phyloP scores from a whole-genome alignment of 1,284 basidiomycete genomes.

The Chalciporus sp. region DNA sequence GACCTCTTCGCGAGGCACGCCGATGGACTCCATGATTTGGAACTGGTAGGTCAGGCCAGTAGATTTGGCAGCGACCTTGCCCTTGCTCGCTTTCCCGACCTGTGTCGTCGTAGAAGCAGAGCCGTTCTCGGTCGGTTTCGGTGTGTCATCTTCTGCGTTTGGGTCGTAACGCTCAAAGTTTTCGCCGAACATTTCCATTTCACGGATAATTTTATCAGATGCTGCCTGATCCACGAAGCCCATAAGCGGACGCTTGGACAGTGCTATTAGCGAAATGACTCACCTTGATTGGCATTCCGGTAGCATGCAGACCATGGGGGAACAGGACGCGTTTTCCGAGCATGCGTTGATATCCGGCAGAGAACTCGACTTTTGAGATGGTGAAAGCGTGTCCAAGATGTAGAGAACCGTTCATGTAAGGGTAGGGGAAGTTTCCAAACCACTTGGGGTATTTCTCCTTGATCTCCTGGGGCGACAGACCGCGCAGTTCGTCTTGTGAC shows the following conservation, averaged over 20 bases:
- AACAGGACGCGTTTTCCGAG: constrained; percentile 94
- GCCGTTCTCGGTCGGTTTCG: constrained; percentile 40
- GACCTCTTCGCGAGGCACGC: constrained; percentile 87
- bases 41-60: constrained; percentile 97
- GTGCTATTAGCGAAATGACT: constrained; percentile 30
- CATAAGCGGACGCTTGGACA: background rate
- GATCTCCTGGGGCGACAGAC: constrained; percentile 65
- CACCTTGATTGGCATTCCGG: constrained; percentile 99
- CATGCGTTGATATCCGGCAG: constrained; percentile 95
- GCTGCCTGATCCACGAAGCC: constrained; percentile 61
- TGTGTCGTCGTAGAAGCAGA: constrained; percentile 43
- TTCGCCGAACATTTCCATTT: constrained; percentile 94
- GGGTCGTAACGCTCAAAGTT: constrained; percentile 80
- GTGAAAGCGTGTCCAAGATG: constrained; percentile 99
- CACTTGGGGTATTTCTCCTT: constrained; percentile 87
- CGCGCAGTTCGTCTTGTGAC: constrained; percentile 60
- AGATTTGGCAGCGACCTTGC: constrained; percentile 91
- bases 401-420: constrained; percentile 98
- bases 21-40: constrained; percentile 97
- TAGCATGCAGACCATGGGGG: constrained; percentile 95
- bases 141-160: constrained; percentile 51
- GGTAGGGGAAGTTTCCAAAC: constrained; percentile 95
- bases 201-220: constrained; percentile 95
- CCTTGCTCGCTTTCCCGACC: constrained; percentile 91
- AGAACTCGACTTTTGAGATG: constrained; percentile 98